These are phyloP conservation scores for Barnettozyma californica DNA, from an alignment of 805 yeast species.

Conservation along the genomic window DNA sequence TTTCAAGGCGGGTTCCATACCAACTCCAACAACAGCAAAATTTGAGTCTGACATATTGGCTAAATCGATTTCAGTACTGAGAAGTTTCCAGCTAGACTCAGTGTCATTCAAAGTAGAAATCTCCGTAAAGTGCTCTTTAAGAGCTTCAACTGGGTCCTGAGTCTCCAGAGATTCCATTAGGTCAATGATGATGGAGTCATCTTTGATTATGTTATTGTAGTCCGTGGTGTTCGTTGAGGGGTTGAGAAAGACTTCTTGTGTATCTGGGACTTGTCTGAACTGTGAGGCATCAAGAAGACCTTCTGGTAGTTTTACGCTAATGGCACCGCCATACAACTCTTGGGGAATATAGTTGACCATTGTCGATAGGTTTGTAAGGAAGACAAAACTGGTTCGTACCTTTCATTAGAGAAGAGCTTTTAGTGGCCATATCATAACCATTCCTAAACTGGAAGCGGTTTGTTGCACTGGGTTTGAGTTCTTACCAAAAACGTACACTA, in stretches of 20 bases:
- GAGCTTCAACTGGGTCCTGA: conserved; percentile 34
- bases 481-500: background rate
- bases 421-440: background rate
- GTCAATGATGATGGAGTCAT: conserved; percentile 61
- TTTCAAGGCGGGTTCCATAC: conserved; percentile 41
- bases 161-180: conserved; percentile 48
- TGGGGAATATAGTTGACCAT: conserved; percentile 9
- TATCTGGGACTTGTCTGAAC: conserved; percentile 82
- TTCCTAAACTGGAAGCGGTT: background rate
- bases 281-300: conserved; percentile 70
- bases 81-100: conserved; percentile 25
- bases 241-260: conserved; percentile 83
- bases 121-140: conserved; percentile 52
- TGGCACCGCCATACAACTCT: conserved; percentile 79
- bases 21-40: conserved; percentile 26
- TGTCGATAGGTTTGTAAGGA: background rate
- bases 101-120: conserved; percentile 40
- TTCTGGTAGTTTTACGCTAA: conserved; percentile 51
- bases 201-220: conserved; percentile 32
- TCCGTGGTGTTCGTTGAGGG: conserved; percentile 28
- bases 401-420: too few relatives aligned
- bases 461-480: background rate
- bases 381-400: background rate
- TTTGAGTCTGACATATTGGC: conserved; percentile 3
- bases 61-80: conserved; percentile 11